Conservation (phyloP, 2,329 filamentous ascomycete species). For the Coniella vitis region DNA sequence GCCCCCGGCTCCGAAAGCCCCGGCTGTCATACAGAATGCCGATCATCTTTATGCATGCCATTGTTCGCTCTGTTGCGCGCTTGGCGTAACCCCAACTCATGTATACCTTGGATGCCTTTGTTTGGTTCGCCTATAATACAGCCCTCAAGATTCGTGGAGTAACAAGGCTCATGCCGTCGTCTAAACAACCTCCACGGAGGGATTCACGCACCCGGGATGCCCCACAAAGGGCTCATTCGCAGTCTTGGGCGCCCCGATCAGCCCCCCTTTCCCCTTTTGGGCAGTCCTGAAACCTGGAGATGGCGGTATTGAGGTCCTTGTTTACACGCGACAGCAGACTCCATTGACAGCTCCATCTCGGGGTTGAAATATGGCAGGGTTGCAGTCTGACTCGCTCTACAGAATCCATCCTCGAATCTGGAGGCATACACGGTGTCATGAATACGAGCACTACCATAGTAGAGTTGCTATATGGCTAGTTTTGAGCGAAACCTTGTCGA, state of each 20-base stretch:
- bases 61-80: background rate
- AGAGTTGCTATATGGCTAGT: too few species aligned
- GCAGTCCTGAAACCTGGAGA: constrained; percentile 1
- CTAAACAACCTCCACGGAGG: background rate
- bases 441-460: too few species aligned
- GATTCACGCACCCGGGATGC: background rate
- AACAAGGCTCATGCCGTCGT: background rate
- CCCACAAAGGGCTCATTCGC: background rate
- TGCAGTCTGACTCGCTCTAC: background rate
- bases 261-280: background rate
- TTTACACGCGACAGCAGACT: background rate
- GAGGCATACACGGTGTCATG: background rate
- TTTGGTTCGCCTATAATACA: background rate
- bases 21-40: background rate
- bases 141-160: background rate
- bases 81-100: background rate
- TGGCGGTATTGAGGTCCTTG: background rate
- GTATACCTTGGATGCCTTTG: background rate
- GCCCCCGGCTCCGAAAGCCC: background rate
- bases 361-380: background rate
- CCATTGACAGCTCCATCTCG: background rate
- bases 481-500: too few species aligned
- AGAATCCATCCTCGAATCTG: constrained; percentile 1
- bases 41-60: background rate
- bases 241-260: background rate